These are phyloP conservation scores for Epichloe festucae DNA, from an alignment of 2,329 filamentous ascomycete species.

Conservation along the genomic window DNA sequence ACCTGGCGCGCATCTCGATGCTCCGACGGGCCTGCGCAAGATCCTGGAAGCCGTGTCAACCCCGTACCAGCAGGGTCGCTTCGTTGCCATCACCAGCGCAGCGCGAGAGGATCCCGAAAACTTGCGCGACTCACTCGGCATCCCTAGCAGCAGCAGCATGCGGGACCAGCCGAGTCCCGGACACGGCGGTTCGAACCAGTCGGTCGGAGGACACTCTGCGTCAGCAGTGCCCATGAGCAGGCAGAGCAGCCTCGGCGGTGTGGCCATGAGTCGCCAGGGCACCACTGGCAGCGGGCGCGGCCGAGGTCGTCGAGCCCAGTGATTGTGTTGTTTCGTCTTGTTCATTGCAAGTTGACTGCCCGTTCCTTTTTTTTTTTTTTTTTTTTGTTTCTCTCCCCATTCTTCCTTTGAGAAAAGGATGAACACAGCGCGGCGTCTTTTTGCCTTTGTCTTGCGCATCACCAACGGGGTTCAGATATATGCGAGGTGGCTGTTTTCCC, in stretches of 20 bases:
- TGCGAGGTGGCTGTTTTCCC: no score
- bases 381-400: neutral
- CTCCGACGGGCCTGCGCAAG: constrained; percentile 38
- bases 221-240: constrained; percentile 38
- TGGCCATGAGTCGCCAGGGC: constrained; percentile 43
- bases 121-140: constrained; percentile 36
- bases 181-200: constrained; percentile 11
- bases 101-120: constrained; percentile 35
- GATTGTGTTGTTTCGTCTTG: neutral
- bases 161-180: constrained; percentile 27
- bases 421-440: neutral
- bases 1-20: constrained; percentile 42
- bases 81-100: constrained; percentile 34
- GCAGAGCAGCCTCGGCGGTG: constrained; percentile 41
- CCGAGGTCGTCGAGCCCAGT: constrained; percentile 23
- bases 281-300: constrained; percentile 37
- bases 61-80: constrained; percentile 33
- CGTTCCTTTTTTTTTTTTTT: neutral
- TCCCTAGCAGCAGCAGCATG: constrained; percentile 28
- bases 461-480: no score
- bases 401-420: neutral
- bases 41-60: constrained; percentile 42
- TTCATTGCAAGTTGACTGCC: neutral
- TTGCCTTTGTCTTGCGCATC: neutral
- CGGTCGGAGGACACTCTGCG: constrained; percentile 17